Evolutionary conservation across 805 yeast genomes (phyloP).

Genomic region (Metschnikowia anglica): DNA sequence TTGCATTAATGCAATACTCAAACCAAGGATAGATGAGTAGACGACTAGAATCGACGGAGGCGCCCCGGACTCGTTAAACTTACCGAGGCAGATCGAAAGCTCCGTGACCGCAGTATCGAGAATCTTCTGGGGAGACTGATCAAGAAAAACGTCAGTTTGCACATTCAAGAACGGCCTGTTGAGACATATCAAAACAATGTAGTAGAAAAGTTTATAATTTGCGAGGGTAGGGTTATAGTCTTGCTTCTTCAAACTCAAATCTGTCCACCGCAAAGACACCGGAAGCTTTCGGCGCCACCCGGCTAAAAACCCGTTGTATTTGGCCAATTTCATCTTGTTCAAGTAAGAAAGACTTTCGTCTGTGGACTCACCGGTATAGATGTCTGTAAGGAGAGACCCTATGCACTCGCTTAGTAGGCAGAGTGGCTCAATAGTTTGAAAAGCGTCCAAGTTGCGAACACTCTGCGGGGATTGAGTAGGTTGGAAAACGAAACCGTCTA

Average conservation of each 20-base stretch:
- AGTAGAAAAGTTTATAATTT: constrained; percentile 20
- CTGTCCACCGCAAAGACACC: constrained; percentile 17
- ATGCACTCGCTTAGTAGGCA: constrained; percentile 21
- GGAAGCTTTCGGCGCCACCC: constrained; percentile 20
- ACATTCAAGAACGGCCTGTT: constrained; percentile 17
- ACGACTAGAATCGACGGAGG: constrained; percentile 18
- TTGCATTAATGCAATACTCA: constrained; percentile 16
- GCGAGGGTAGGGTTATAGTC: constrained; percentile 20
- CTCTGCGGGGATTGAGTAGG: constrained; percentile 7
- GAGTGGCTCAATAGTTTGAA: constrained; percentile 17
- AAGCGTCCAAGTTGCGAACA: constrained; percentile 18
- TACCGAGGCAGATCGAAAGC: constrained; percentile 14
- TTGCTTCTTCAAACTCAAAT: constrained; percentile 9
- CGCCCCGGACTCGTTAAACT: constrained; percentile 12
- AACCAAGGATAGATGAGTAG: constrained; percentile 18
- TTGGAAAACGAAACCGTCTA: constrained; percentile 17
- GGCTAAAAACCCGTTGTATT: constrained; percentile 13
- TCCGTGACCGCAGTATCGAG: constrained; percentile 18
- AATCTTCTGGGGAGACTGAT: constrained; percentile 11
- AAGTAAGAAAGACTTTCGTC: constrained; percentile 16
- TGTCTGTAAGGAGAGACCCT: constrained; percentile 20
- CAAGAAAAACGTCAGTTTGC: constrained; percentile 9
- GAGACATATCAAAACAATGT: constrained; percentile 19
- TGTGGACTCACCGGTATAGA: constrained; percentile 15
- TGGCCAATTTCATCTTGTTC: constrained; percentile 12